Percentiles rank a stretch among this genome's conserved stretches.
phyloP scores from a whole-genome alignment of 108 stramenopile species.

The Mediolabrus comicus region DNA sequence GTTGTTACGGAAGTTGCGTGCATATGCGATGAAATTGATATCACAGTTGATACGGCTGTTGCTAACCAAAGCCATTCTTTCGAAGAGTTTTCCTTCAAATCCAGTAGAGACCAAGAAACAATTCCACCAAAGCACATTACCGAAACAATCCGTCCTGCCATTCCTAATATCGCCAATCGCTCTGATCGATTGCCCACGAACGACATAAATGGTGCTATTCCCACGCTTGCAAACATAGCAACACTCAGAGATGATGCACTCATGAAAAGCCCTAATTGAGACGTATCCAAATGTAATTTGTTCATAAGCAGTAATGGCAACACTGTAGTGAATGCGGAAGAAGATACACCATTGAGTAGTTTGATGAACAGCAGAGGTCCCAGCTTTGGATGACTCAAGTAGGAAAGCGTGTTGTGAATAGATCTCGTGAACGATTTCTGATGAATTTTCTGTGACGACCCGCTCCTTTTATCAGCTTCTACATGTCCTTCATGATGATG shows the following conservation, averaged over 20 bases:
- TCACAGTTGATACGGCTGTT: slow-evolving; percentile 38
- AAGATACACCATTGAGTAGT: slow-evolving; percentile 61
- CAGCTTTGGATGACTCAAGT: slow-evolving; percentile 37
- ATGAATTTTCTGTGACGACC: not conserved
- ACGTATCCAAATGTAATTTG: slow-evolving; percentile 44
- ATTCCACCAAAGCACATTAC: slow-evolving; percentile 32
- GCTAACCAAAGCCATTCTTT: slow-evolving; percentile 2
- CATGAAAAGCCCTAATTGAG: slow-evolving; percentile 65
- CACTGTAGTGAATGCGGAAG: slow-evolving; percentile 61
- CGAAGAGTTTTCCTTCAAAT: not conserved
- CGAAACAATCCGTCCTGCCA: slow-evolving; percentile 34
- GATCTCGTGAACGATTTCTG: slow-evolving; percentile 37
- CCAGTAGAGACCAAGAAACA: slow-evolving; percentile 16
- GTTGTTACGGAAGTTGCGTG: slow-evolving; percentile 79
- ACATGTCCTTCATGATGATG: not conserved
- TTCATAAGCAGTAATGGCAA: slow-evolving; percentile 62
- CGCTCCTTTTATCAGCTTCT: not conserved
- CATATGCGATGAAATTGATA: slow-evolving; percentile 64
- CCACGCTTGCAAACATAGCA: slow-evolving; percentile 66
- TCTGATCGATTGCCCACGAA: slow-evolving; percentile 33
- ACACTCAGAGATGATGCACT: slow-evolving; percentile 60
- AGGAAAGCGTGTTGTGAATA: slow-evolving; percentile 25
- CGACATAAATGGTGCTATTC: slow-evolving; percentile 52
- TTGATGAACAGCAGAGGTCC: slow-evolving; percentile 70
- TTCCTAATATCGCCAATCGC: slow-evolving; percentile 44